Percentiles rank a stretch among this genome's conserved stretches.
Conservation (phyloP, 2,329 filamentous ascomycete species). For the Ilyonectria sp. region DNA sequence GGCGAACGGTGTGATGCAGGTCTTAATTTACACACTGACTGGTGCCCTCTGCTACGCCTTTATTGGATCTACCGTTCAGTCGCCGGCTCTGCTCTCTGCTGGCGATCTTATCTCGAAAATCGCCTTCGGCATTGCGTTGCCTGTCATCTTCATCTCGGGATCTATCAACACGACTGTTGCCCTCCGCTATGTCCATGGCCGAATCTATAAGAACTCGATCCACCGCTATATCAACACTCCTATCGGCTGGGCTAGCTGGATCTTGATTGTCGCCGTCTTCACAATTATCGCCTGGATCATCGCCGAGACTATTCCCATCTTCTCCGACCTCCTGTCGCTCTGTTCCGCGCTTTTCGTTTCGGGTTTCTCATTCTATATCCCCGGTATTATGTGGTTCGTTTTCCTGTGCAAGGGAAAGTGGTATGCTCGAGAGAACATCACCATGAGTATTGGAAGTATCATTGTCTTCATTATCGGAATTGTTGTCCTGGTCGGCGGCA, state of each 20-base stretch:
- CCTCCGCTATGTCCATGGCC: constrained; percentile 31
- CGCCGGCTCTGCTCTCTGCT: constrained; percentile 28
- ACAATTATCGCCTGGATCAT: constrained; percentile 30
- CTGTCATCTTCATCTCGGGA: constrained; percentile 32
- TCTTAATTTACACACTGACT: constrained; percentile 31
- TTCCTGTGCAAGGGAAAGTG: constrained; percentile 32
- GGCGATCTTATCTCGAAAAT: constrained; percentile 26
- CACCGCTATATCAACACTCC: constrained; percentile 33
- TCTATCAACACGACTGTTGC: constrained; percentile 34
- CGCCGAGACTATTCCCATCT: constrained; percentile 32
- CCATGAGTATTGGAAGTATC: constrained; percentile 27
- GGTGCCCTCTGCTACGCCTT: constrained; percentile 32
- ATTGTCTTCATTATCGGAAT: constrained; percentile 27
- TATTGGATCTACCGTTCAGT: constrained; percentile 31
- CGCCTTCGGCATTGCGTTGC: constrained; percentile 29
- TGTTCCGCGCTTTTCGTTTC: constrained; percentile 30
- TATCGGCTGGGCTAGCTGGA: constrained; percentile 30
- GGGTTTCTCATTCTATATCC: constrained; percentile 32
- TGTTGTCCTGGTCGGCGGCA: constrained; percentile 25
- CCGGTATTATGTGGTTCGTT: constrained; percentile 27
- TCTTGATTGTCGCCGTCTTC: constrained; percentile 24
- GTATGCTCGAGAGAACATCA: constrained; percentile 26
- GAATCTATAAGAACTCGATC: constrained; percentile 30
- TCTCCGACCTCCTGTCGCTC: constrained; percentile 31
- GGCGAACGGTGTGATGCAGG: constrained; percentile 27